Conservation (phyloP, 768 basidiomycete species). For the Tylopilus vinaceipallidus region DNA sequence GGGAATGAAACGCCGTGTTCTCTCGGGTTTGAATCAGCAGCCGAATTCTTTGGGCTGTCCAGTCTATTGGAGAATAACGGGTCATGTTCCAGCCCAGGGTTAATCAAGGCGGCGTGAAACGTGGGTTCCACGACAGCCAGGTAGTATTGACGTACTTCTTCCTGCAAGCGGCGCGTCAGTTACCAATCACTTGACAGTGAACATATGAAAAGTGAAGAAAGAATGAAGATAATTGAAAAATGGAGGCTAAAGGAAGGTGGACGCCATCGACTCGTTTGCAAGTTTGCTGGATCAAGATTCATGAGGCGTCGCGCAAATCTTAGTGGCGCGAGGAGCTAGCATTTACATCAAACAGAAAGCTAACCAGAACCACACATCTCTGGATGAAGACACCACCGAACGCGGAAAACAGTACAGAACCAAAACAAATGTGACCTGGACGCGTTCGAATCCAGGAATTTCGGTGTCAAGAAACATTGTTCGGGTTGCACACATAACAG, state of each 20-base stretch:
- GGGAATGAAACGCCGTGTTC: constrained; percentile 20
- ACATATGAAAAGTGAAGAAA: constrained; percentile 8
- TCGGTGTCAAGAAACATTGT: constrained; percentile 10
- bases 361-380: constrained; percentile 3
- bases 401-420: constrained; percentile 6
- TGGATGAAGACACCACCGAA: constrained; percentile 13
- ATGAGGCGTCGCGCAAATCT: constrained; percentile 8
- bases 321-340: constrained; percentile 3
- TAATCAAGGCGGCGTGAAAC: constrained; percentile 16
- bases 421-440: constrained; percentile 6
- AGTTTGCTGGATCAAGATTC: constrained; percentile 15
- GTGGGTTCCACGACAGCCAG: constrained; percentile 29
- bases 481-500: constrained; percentile 7
- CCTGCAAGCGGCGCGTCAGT: constrained; percentile 28
- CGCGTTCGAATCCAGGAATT: constrained; percentile 5
- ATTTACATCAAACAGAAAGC: constrained; percentile 6
- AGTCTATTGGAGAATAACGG: neutral
- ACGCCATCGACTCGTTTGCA: constrained; percentile 1
- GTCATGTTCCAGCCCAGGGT: constrained; percentile 2
- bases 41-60: neutral
- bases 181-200: constrained; percentile 5
- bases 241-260: constrained; percentile 9
- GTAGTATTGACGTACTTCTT: constrained; percentile 36
- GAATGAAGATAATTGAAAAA: constrained; percentile 8
- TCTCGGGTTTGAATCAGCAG: constrained; percentile 1